phyloP scores from a whole-genome alignment of 257 asterid genomes.

The Forsythia suspensa region DNA sequence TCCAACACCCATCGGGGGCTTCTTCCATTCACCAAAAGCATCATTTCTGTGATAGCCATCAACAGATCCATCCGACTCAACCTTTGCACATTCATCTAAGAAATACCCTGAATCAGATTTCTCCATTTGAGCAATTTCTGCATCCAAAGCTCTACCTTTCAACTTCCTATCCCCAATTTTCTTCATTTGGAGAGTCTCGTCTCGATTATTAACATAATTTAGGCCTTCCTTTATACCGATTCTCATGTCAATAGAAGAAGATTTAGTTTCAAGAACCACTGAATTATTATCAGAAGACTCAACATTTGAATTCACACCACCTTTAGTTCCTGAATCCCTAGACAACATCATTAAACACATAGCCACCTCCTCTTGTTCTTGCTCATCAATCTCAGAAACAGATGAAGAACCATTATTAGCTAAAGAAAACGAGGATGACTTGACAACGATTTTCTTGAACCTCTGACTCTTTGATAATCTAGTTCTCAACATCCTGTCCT shows the following conservation, averaged over 20 bases:
- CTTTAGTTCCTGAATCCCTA: conserved; percentile 57
- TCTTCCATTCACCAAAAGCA: conserved; percentile 27
- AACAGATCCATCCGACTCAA: conserved; percentile 71
- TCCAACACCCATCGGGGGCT: conserved; percentile 23
- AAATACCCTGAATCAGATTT: conserved; percentile 91
- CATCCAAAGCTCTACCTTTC: conserved; percentile 33
- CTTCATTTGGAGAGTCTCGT: conserved; percentile 27
- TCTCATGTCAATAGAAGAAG: conserved; percentile 67
- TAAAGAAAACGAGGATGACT: conserved; percentile 41
- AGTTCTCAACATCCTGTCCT: conserved; percentile 45
- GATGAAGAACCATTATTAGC: conserved; percentile 58
- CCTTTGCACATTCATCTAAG: conserved; percentile 64
- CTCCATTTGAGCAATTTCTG: conserved; percentile 39
- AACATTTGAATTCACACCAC: conserved; percentile 69
- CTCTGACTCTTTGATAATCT: conserved; percentile 47
- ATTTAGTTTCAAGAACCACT: conserved; percentile 71
- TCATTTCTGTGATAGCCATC: conserved; percentile 39
- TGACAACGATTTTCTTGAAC: conserved; percentile 47
- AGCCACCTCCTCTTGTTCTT: conserved; percentile 77
- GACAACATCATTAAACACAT: conserved; percentile 82
- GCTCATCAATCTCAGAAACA: conserved; percentile 77
- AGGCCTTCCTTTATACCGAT: conserved; percentile 28
- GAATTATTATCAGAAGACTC: conserved; percentile 92
- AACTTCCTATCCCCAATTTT: conserved; percentile 34
- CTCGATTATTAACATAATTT: conserved; percentile 16